Evolutionary conservation across 2,329 filamentous ascomycete genomes (phyloP).

Genomic region (Thelonectria discophora): DNA sequence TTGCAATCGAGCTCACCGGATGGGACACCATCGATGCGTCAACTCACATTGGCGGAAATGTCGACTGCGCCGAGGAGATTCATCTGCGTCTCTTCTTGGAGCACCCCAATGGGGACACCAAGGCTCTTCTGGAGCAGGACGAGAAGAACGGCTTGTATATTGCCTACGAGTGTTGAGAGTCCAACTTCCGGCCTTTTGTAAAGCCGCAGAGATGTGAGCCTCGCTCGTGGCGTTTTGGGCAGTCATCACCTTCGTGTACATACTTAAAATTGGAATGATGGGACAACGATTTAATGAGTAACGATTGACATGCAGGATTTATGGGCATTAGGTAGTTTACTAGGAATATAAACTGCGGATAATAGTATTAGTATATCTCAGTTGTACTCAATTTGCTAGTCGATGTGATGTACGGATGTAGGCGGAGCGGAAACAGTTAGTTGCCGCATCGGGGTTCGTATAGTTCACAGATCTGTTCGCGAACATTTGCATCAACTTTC

Average conservation of each 20-base stretch:
- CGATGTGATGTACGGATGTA: no score
- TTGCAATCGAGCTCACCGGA: conserved; percentile 9
- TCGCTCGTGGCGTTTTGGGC: no score
- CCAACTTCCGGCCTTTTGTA: no score
- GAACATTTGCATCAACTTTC: no score
- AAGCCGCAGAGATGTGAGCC: no score
- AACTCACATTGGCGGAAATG: conserved; percentile 7
- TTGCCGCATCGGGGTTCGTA: no score
- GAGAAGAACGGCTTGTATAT: conserved; percentile 10
- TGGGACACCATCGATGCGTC: conserved; percentile 9
- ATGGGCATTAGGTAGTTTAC: not conserved
- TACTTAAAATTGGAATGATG: not conserved
- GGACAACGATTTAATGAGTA: not conserved
- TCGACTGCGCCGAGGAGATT: conserved; percentile 13
- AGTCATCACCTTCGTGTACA: not conserved
- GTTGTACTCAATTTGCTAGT: no score
- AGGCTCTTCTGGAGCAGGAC: conserved; percentile 9
- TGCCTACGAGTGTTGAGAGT: conserved; percentile 11
- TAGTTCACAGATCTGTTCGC: no score
- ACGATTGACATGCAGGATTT: not conserved
- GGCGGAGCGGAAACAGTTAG: no score
- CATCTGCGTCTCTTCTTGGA: conserved; percentile 5
- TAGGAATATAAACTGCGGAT: not conserved
- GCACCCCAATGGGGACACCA: conserved; percentile 14
- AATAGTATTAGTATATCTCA: no score